Evolutionary conservation across 179 eudicot species (phyloP), one percentile per base, ranked within the genome.

Genomic region (Beta macrorhiza): DNA sequence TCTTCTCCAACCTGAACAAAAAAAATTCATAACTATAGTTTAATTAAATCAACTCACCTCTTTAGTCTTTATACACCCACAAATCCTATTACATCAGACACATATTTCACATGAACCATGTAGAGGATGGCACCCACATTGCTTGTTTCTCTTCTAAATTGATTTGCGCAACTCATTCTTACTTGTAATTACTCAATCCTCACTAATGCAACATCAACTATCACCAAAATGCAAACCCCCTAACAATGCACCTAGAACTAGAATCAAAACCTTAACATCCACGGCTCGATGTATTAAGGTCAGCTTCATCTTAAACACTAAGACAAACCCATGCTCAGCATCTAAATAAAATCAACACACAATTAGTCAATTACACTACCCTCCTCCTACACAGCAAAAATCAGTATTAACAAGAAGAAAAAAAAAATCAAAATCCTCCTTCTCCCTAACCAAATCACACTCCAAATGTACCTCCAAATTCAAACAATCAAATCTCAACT

Each of bases 1-100:
- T 63, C 52, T 75, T 82, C 58, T 67, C 84, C 65, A 93, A 88
- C 76, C 95, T 92, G 85, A 74, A 82, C 65, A 86, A 10, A 77
- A 6, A 6, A 10, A 67, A 42, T 77, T 32, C 52, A 67, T 12
- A 3, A 16, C 56, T 13, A 25, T 63, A 13, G 12, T 11, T 80
- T 72, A 80, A 42, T 80, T 72, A 76, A 42, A 71, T 44, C 5
- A 55, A 62, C n/a, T 15, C 15, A 52, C 57, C 59, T 72, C 17
- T 59, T 73, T 37, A 37, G 42, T 37, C 42, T 37, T 15, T 49
- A 69, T 17, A n/a, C 76, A 72, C 59, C 12, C 47, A 15, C 58
- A 16, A 37, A 37, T 37, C 42, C 42, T 37, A 37, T 37, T 37
- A 37, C 42, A 37, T 1, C 42, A 37, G 42, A 37, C 42, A 37